phyloP scores from a whole-genome alignment of 495 filamentous ascomycete genomes.

The Podospora appendiculata region DNA sequence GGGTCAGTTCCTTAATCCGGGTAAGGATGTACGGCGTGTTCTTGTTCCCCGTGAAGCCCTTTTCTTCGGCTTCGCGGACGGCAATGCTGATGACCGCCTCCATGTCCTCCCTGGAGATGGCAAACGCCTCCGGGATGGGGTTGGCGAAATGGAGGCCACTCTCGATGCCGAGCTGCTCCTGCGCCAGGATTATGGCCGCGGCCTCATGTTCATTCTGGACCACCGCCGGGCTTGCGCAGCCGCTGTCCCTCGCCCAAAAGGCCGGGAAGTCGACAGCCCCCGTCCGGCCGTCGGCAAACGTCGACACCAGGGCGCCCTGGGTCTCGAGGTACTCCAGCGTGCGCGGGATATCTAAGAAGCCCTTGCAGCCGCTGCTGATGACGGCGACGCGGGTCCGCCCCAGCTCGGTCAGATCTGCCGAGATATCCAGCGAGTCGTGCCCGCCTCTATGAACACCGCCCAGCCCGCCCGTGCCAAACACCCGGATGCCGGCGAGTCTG shows the following conservation, averaged over 20 bases:
- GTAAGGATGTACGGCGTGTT: constrained; percentile 85
- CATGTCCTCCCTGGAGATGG: constrained; percentile 67
- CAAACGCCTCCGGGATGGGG: constrained; percentile 65
- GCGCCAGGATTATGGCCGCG: constrained; percentile 63
- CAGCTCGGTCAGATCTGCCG: constrained; percentile 90
- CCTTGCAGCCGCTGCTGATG: constrained; percentile 85
- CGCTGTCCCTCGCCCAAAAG: constrained; percentile 85
- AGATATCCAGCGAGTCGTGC: constrained; percentile 82
- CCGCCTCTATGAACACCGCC: constrained; percentile 92
- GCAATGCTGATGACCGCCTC: constrained; percentile 65
- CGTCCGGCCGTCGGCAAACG: constrained; percentile 66
- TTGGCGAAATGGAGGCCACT: constrained; percentile 82
- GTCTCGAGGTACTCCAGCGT: constrained; percentile 95
- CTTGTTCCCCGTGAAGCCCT: constrained; percentile 62
- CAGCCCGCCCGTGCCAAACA: constrained; percentile 81
- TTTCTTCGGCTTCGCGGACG: constrained; percentile 58
- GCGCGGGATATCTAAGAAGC: constrained; percentile 84
- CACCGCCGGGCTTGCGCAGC: constrained; percentile 65
- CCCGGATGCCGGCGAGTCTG: constrained; percentile 76
- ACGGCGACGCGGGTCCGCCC: constrained; percentile 88
- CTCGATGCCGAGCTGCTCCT: constrained; percentile 53
- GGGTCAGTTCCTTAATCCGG: constrained; percentile 74
- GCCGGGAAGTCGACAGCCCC: constrained; percentile 71
- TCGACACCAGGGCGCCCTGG: constrained; percentile 77
- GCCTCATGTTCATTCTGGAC: constrained; percentile 71